phyloP scores from a whole-genome alignment of 108 stramenopile species.

The Aurantiochytrium sp. region DNA sequence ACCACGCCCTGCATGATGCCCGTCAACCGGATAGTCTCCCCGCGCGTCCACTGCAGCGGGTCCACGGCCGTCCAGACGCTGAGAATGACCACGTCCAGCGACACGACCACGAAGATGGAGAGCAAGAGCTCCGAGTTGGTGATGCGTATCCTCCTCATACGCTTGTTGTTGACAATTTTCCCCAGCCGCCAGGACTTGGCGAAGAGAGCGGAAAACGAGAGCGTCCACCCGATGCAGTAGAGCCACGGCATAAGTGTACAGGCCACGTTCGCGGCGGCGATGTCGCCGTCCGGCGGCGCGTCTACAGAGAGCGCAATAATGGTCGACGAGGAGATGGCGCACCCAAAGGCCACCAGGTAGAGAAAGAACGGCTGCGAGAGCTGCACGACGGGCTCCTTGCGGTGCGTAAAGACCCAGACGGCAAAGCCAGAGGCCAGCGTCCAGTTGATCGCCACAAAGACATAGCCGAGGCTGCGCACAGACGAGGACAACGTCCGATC shows the following conservation, averaged over 20 bases:
- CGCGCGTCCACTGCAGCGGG: neutral
- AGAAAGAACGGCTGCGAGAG: neutral
- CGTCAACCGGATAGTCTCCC: neutral
- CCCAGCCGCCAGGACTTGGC: neutral
- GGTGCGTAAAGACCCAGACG: neutral
- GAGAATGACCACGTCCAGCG: neutral
- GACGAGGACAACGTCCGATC: conserved; percentile 40
- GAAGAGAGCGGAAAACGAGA: neutral
- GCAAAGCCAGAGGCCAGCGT: neutral
- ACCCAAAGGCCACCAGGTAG: neutral
- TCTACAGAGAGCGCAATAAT: neutral
- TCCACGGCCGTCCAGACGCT: neutral
- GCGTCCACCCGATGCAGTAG: neutral
- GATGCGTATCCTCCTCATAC: neutral
- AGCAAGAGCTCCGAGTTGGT: neutral
- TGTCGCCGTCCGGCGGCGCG: neutral
- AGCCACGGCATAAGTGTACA: neutral
- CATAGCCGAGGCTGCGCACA: conserved; percentile 43
- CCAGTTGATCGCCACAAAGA: conserved; percentile 44
- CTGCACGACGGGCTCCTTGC: conserved; percentile 19
- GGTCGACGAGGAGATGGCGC: neutral
- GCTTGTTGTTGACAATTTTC: neutral
- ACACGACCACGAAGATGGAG: neutral
- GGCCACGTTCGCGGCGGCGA: neutral
- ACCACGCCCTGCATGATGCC: neutral